Evolutionary conservation across 331 rosid species (phyloP).

Genomic region (Dryas integrifolia): DNA sequence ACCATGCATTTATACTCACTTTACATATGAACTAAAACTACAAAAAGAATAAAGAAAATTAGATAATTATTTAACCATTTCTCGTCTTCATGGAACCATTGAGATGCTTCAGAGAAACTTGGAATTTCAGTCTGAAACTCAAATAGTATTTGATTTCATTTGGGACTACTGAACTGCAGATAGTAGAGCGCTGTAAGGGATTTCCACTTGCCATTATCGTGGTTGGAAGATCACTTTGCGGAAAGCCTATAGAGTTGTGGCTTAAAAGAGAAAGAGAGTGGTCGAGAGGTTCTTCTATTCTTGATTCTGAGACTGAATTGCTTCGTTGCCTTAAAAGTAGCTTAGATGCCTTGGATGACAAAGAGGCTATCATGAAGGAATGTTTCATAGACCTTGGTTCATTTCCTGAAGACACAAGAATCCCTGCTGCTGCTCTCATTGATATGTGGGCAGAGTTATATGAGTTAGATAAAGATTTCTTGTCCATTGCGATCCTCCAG

Average conservation of each 20-base stretch:
- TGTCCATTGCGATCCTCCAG: conserved; percentile 35
- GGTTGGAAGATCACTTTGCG: conserved; percentile 33
- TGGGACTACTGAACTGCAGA: conserved; percentile 33
- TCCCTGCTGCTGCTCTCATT: conserved; percentile 46
- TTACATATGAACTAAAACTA: background rate
- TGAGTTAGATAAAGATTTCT: conserved; percentile 23
- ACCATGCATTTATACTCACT: too few species aligned
- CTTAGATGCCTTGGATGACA: conserved; percentile 29
- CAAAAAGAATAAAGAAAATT: background rate
- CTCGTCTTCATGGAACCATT: background rate
- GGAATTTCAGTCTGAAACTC: background rate
- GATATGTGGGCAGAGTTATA: conserved; percentile 53
- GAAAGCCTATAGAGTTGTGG: conserved; percentile 25
- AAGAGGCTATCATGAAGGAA: conserved; percentile 29
- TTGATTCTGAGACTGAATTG: conserved; percentile 21
- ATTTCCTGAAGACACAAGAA: conserved; percentile 52
- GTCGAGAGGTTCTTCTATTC: conserved; percentile 28
- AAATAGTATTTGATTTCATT: background rate
- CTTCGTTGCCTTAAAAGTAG: conserved; percentile 37
- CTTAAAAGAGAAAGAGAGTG: conserved; percentile 6
- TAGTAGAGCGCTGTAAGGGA: conserved; percentile 40
- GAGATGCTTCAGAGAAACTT: background rate
- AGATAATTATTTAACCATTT: background rate
- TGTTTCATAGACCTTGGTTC: conserved; percentile 52
- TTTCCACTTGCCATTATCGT: conserved; percentile 44